Conservation (phyloP, 2,329 filamentous ascomycete genomes). For the Teratosphaeriaceae sp. region DNA sequence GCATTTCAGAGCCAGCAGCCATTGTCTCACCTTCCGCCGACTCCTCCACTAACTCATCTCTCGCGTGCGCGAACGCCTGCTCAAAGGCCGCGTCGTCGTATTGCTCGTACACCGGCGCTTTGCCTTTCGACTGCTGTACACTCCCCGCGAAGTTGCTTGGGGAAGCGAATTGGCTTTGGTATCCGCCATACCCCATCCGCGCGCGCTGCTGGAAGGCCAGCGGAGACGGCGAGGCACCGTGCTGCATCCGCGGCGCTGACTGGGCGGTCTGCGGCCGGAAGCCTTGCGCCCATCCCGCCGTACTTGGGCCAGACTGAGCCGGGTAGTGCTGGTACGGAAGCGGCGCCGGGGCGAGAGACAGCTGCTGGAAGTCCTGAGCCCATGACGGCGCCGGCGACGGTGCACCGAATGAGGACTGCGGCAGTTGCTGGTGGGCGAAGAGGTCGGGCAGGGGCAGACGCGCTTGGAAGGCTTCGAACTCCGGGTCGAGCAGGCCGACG, state of each 20-base stretch:
- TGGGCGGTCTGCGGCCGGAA: conserved; percentile 45
- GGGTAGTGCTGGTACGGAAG: conserved; percentile 43
- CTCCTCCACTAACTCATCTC: conserved; percentile 31
- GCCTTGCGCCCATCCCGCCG: conserved; percentile 51
- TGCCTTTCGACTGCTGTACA: conserved; percentile 21
- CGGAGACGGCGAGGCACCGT: conserved; percentile 21
- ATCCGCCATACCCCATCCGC: conserved; percentile 22
- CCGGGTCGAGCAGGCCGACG: conserved; percentile 53
- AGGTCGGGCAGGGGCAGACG: conserved; percentile 37
- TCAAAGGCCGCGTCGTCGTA: conserved; percentile 53
- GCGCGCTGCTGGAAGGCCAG: conserved; percentile 27
- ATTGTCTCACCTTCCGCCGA: too few species aligned
- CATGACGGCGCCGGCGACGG: conserved; percentile 33
- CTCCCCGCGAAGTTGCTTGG: conserved; percentile 9
- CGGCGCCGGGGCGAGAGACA: conserved; percentile 37
- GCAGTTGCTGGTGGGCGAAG: conserved; percentile 32
- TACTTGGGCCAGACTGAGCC: conserved; percentile 28
- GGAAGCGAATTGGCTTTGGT: conserved; percentile 23
- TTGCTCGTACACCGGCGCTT: conserved; percentile 30
- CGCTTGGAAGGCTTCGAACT: conserved; percentile 64
- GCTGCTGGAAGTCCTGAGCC: conserved; percentile 45
- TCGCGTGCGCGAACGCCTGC: conserved; percentile 45
- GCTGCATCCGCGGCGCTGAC: conserved; percentile 21
- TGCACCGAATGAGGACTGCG: conserved; percentile 20
- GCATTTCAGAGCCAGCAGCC: too few species aligned